Evolutionary conservation across 1,284 basidiomycete genomes (phyloP).

Genomic region (Ceratobasidium sp.): DNA sequence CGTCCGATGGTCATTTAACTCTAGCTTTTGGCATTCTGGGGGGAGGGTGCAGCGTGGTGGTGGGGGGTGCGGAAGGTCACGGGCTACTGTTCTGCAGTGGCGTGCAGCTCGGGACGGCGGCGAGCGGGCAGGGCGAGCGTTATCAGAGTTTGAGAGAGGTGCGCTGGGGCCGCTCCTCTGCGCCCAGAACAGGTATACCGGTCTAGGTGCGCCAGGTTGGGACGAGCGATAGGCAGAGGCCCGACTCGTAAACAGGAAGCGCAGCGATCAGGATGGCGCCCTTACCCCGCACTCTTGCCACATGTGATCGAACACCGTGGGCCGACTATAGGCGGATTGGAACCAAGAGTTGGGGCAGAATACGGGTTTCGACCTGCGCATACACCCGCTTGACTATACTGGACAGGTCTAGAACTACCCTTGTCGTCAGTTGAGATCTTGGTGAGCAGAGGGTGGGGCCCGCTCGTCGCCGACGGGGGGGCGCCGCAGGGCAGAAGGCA

Average conservation of each 20-base stretch:
- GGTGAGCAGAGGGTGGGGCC: slow-evolving; percentile 6
- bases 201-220: not conserved
- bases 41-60: slow-evolving; percentile 13
- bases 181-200: not conserved
- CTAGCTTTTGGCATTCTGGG: slow-evolving; percentile 27
- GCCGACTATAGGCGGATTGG: not conserved
- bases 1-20: not conserved
- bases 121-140: not conserved
- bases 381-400: not conserved
- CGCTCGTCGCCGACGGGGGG: not conserved
- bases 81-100: not conserved
- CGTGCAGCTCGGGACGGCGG: not conserved
- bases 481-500: not conserved
- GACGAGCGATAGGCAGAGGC: slow-evolving; percentile 6
- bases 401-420: not conserved
- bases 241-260: slow-evolving; percentile 21
- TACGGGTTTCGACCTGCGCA: not conserved
- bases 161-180: slow-evolving; percentile 24
- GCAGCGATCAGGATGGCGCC: not conserved
- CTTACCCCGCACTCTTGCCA: slow-evolving; percentile 15
- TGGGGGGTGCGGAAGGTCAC: slow-evolving; percentile 11
- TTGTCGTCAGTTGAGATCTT: slow-evolving; percentile 13
- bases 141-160: slow-evolving; percentile 26
- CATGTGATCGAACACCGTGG: slow-evolving; percentile 7
- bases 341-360: slow-evolving; percentile 11